phyloP scores from a whole-genome alignment of 176 grass and related monocot genomes.

The Typha latifolia region DNA sequence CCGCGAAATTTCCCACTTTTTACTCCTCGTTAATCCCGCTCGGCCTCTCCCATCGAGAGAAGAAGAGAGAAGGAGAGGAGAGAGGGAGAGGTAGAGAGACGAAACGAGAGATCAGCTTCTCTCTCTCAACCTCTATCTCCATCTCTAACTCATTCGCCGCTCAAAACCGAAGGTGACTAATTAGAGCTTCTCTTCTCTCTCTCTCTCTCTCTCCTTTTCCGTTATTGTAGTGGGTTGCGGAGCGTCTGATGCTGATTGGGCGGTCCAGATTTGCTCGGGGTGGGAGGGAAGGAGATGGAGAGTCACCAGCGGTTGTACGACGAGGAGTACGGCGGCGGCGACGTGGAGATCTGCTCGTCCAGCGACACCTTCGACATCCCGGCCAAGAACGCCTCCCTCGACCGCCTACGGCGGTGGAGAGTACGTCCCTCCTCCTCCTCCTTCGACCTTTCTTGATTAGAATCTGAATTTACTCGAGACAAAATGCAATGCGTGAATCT shows the following conservation, averaged over 20 bases:
- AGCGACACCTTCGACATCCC: slow-evolving; percentile 72
- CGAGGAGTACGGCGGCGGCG: slow-evolving; percentile 4
- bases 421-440: slow-evolving; percentile 16
- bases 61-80: not conserved
- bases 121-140: too few relatives aligned
- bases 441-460: too few relatives aligned
- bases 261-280: not conserved
- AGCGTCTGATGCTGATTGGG: slow-evolving; percentile 5
- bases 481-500: too few relatives aligned
- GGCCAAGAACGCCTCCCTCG: slow-evolving; percentile 57
- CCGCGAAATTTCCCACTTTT: not conserved
- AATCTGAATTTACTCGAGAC: too few relatives aligned
- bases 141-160: not conserved
- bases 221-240: not conserved
- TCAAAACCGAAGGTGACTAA: too few relatives aligned
- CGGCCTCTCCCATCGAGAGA: not conserved
- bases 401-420: slow-evolving; percentile 60
- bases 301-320: slow-evolving; percentile 12
- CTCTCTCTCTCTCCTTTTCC: not conserved
- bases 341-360: slow-evolving; percentile 9
- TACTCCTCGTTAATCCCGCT: not conserved
- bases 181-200: not conserved
- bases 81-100: not conserved
- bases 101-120: too few relatives aligned
- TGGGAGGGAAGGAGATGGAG: slow-evolving; percentile 22